Evolutionary conservation across 768 basidiomycete genomes (phyloP).

Genomic region (Mycena olivaceomarginata): DNA sequence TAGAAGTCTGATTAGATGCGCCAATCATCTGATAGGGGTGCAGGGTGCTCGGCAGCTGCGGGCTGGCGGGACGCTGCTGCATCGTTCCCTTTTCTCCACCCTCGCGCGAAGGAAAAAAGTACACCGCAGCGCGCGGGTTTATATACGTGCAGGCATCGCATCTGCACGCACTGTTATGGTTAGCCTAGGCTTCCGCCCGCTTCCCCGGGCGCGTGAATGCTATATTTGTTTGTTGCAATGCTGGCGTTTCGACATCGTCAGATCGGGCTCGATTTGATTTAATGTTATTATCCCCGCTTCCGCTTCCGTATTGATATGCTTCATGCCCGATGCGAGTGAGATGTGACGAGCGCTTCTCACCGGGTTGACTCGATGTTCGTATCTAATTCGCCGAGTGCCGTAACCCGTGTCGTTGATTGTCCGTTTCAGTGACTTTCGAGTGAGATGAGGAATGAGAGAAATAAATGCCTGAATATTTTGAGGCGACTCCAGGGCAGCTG

Average conservation of each 20-base stretch:
- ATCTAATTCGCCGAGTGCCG: background rate
- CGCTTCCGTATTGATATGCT: background rate
- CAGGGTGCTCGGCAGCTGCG: conserved; percentile 75
- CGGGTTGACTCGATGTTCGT: background rate
- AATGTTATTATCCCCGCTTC: conserved; percentile 6
- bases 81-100: background rate
- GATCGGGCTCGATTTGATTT: conserved; percentile 8
- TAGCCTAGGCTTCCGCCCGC: conserved; percentile 14
- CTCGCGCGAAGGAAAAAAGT: background rate
- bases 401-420: background rate
- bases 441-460: background rate
- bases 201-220: background rate
- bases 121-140: background rate
- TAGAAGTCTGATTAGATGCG: too few species aligned
- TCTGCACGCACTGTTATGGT: conserved; percentile 19
- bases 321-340: background rate
- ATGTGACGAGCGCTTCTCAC: background rate
- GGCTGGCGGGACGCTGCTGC: conserved; percentile 34
- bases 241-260: background rate
- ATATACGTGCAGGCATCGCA: background rate
- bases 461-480: background rate
- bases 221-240: background rate
- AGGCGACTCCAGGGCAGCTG: too few species aligned
- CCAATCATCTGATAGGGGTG: conserved; percentile 82
- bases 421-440: background rate